Percentiles rank a stretch among this genome's conserved stretches.
Evolutionary conservation across 2,329 filamentous ascomycete genomes (phyloP).

Genomic region (Cladosporium sp.): DNA sequence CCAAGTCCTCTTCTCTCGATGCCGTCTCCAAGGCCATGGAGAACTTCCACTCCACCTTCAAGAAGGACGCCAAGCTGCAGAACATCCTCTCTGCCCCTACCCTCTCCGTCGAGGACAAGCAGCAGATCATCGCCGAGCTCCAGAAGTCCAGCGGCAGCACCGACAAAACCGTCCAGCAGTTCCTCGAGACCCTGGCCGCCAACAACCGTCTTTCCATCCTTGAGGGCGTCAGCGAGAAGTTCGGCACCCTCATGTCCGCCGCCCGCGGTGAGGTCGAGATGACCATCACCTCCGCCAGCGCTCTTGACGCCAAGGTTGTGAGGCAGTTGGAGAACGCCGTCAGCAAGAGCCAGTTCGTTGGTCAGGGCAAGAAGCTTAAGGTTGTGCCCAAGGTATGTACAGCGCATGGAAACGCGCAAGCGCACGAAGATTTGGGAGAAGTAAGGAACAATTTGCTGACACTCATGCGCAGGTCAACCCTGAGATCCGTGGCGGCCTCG

Average conservation of each 20-base stretch:
- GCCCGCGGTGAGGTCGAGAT: slow-evolving; percentile 90
- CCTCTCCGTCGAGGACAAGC: slow-evolving; percentile 74
- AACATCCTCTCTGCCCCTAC: slow-evolving; percentile 75
- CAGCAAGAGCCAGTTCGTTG: slow-evolving; percentile 81
- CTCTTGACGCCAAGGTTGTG: slow-evolving; percentile 83
- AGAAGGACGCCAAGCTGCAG: slow-evolving; percentile 77
- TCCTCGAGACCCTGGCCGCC: slow-evolving; percentile 83
- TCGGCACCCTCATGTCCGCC: slow-evolving; percentile 79
- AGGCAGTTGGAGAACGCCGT: slow-evolving; percentile 81
- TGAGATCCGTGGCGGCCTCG: slow-evolving; percentile 86
- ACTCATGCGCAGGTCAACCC: slow-evolving; percentile 68
- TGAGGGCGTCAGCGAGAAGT: slow-evolving; percentile 81
- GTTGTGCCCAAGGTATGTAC: slow-evolving; percentile 74
- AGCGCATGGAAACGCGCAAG: not conserved
- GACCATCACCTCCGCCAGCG: slow-evolving; percentile 82
- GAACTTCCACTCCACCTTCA: slow-evolving; percentile 66
- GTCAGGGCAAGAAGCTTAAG: slow-evolving; percentile 96
- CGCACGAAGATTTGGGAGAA: not conserved
- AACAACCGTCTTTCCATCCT: slow-evolving; percentile 92
- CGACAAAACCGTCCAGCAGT: slow-evolving; percentile 85
- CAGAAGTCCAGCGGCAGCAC: slow-evolving; percentile 70
- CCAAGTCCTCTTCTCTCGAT: slow-evolving; percentile 83
- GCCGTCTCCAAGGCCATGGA: slow-evolving; percentile 75
- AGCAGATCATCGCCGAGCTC: slow-evolving; percentile 79
- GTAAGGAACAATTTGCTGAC: slow-evolving; percentile 16